phyloP scores from a whole-genome alignment of 129 eudicot species.

The Pulicaria dysenterica region DNA sequence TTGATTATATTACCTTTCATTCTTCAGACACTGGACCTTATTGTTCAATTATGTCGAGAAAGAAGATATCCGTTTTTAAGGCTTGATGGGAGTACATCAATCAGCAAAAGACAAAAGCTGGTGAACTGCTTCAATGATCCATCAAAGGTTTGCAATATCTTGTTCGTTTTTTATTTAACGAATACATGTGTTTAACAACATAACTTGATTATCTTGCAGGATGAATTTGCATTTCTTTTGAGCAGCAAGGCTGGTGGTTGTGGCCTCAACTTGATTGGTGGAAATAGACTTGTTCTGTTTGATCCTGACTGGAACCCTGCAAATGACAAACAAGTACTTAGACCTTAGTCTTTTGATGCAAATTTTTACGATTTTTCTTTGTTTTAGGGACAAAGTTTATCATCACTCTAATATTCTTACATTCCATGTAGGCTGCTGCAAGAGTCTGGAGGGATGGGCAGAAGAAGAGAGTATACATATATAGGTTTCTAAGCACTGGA shows the following conservation, averaged over 20 bases:
- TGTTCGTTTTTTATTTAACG: background rate
- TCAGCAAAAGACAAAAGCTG: constrained; percentile 96
- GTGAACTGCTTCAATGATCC: constrained; percentile 91
- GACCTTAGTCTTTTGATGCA: background rate
- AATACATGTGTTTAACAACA: background rate
- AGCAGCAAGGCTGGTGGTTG: constrained; percentile 99
- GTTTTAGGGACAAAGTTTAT: background rate
- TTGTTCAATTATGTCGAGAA: constrained; percentile 97
- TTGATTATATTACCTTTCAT: constrained; percentile 20
- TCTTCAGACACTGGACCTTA: constrained; percentile 91
- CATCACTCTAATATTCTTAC: background rate
- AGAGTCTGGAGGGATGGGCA: constrained; percentile 99
- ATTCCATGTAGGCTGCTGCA: constrained; percentile 86
- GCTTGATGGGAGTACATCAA: constrained; percentile 97
- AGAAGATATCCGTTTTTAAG: constrained; percentile 91
- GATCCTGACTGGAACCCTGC: constrained; percentile 99
- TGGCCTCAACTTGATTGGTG: constrained; percentile 97
- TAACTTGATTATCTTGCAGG: constrained; percentile 48
- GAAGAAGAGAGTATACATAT: constrained; percentile 96
- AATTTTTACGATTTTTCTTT: background rate
- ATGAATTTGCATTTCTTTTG: constrained; percentile 97
- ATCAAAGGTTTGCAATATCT: constrained; percentile 56
- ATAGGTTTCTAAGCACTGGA: constrained; percentile 95
- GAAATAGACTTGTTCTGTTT: constrained; percentile 91
- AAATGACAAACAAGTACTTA: constrained; percentile 91